Percentiles rank a stretch among this genome's conserved stretches.
Evolutionary conservation across 1,139 yeast genomes (phyloP).

Genomic region (Suhomyces bokatorum): DNA sequence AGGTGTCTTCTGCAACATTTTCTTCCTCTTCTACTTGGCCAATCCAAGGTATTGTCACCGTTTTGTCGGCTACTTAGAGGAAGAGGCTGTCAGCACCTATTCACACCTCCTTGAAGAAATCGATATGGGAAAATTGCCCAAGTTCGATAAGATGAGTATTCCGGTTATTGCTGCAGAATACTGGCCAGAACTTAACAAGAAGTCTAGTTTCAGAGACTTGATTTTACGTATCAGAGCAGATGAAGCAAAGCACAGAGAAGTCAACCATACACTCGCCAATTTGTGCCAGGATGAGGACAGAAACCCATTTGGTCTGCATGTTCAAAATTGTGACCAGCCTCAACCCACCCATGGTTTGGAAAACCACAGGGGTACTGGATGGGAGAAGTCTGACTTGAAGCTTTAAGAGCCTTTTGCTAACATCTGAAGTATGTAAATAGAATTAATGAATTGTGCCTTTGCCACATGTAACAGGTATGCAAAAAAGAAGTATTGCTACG

Average conservation of each 20-base stretch:
- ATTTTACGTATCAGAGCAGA: slow-evolving; percentile 59
- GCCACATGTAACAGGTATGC: no score
- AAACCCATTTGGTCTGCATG: slow-evolving; percentile 63
- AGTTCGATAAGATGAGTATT: slow-evolving; percentile 43
- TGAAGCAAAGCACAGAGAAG: slow-evolving; percentile 77
- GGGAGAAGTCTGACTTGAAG: slow-evolving; percentile 58
- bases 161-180: slow-evolving; percentile 64
- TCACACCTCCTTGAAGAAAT: slow-evolving; percentile 60
- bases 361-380: slow-evolving; percentile 52
- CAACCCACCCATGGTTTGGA: slow-evolving; percentile 60
- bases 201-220: slow-evolving; percentile 61
- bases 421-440: not conserved
- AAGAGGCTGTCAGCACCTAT: slow-evolving; percentile 75
- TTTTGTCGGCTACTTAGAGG: slow-evolving; percentile 78
- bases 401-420: not conserved
- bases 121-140: slow-evolving; percentile 52
- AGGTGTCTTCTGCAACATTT: slow-evolving; percentile 68
- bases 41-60: slow-evolving; percentile 71
- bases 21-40: slow-evolving; percentile 60
- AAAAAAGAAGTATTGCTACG: no score
- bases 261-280: slow-evolving; percentile 74
- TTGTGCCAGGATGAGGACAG: slow-evolving; percentile 55
- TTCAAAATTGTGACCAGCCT: slow-evolving; percentile 38
- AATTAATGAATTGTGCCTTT: not conserved
- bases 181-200: slow-evolving; percentile 54